Conservation (phyloP, 148 eudicot species). For the Rhododendron molle region DNA sequence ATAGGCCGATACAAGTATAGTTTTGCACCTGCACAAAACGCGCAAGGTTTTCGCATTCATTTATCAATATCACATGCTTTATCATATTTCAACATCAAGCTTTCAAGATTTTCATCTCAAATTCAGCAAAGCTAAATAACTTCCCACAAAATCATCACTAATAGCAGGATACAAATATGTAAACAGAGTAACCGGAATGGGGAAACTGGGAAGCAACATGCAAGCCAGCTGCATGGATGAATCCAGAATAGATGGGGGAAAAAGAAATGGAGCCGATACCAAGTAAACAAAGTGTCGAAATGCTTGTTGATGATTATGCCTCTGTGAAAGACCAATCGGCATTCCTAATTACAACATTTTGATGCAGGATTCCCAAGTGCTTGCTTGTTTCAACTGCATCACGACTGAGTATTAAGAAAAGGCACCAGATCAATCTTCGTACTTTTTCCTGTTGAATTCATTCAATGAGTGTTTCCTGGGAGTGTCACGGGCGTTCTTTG, state of each 20-base stretch:
- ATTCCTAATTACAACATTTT: slow-evolving; percentile 1
- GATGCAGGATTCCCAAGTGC: not conserved
- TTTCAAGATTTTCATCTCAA: not conserved
- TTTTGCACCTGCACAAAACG: too few species aligned
- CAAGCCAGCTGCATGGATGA: not conserved
- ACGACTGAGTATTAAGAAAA: not conserved
- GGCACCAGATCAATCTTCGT: not conserved
- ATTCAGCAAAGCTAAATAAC: too few species aligned
- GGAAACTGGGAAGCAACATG: not conserved
- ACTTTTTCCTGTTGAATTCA: not conserved
- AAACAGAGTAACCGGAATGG: too few species aligned
- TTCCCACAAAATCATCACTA: not conserved
- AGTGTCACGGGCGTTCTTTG: not conserved
- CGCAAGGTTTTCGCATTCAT: not conserved
- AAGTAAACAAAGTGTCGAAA: not conserved
- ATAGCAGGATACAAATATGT: too few species aligned
- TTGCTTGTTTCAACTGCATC: not conserved
- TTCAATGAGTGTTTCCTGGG: too few species aligned
- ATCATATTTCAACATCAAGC: not conserved
- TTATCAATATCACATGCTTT: not conserved
- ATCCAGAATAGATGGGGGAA: not conserved
- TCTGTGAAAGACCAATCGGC: not conserved
- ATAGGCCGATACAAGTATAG: too few species aligned
- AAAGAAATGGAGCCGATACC: not conserved
- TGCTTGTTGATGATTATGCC: not conserved